Evolutionary conservation across 2,329 filamentous ascomycete species (phyloP).

Genomic region (Cytospora piceicola): DNA sequence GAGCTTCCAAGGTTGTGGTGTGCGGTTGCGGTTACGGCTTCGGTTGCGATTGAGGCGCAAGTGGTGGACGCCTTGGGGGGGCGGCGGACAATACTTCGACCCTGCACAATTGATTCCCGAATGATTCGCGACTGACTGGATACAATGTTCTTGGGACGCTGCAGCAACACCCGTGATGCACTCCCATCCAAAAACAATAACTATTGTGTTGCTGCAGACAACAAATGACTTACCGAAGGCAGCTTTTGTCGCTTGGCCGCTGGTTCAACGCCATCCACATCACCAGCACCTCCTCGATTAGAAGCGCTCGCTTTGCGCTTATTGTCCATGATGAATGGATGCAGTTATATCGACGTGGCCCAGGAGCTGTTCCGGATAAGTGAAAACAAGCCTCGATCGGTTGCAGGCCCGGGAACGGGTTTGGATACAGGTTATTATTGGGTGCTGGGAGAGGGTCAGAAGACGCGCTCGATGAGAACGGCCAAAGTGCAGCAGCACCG

Average conservation of each 20-base stretch:
- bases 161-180: constrained; percentile 27
- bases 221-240: constrained; percentile 48
- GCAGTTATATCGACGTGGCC: constrained; percentile 22
- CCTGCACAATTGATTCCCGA: constrained; percentile 1
- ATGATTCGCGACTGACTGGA: constrained; percentile 16
- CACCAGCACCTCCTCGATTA: constrained; percentile 47
- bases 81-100: constrained; percentile 1
- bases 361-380: constrained; percentile 4
- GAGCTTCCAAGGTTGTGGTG: constrained; percentile 1
- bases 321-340: constrained; percentile 52
- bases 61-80: constrained; percentile 1
- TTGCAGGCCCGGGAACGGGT: constrained; percentile 16
- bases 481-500: constrained; percentile 6
- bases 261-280: constrained; percentile 54
- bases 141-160: constrained; percentile 1
- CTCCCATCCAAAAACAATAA: constrained; percentile 20
- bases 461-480: constrained; percentile 8
- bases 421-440: constrained; percentile 11
- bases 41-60: constrained; percentile 5
- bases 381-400: not conserved
- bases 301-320: constrained; percentile 57
- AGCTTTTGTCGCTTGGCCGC: constrained; percentile 59
- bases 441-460: not conserved
- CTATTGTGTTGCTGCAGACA: constrained; percentile 28
- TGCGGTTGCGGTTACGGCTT: not conserved